Evolutionary conservation across 179 eudicot species (phyloP).

Genomic region (Spinacia oleracea): DNA sequence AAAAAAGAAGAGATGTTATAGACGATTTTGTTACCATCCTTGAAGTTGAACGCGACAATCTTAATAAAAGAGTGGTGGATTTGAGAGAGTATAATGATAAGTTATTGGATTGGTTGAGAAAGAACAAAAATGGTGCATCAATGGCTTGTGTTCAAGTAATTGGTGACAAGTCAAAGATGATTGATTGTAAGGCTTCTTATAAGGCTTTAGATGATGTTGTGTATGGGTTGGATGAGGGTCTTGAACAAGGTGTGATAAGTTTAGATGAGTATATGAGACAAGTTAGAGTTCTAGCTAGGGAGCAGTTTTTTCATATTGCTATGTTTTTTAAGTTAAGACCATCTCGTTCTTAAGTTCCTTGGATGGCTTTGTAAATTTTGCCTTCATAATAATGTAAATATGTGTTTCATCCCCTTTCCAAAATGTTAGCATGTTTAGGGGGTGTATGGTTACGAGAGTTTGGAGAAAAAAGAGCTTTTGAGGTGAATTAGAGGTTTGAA

Average conservation of each 20-base stretch:
- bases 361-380: background rate
- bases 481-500: too few species aligned
- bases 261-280: constrained; percentile 23
- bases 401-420: background rate
- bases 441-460: too few species aligned
- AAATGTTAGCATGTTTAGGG: background rate
- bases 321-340: constrained; percentile 9
- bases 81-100: constrained; percentile 32
- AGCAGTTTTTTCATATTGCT: constrained; percentile 14
- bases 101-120: constrained; percentile 31
- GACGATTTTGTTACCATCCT: constrained; percentile 17
- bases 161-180: constrained; percentile 31
- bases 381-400: background rate
- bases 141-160: constrained; percentile 25
- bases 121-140: background rate
- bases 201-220: constrained; percentile 26
- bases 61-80: constrained; percentile 30
- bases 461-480: too few species aligned
- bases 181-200: constrained; percentile 6
- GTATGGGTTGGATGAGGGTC: constrained; percentile 24
- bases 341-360: background rate
- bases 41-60: constrained; percentile 23
- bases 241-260: constrained; percentile 22
- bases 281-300: constrained; percentile 20
- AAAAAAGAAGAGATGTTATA: constrained; percentile 21